A percentile compares a stretch with the other conserved stretches of the same genome.
phyloP scores from a whole-genome alignment of 495 filamentous ascomycete species.

The Cercophora samala region DNA sequence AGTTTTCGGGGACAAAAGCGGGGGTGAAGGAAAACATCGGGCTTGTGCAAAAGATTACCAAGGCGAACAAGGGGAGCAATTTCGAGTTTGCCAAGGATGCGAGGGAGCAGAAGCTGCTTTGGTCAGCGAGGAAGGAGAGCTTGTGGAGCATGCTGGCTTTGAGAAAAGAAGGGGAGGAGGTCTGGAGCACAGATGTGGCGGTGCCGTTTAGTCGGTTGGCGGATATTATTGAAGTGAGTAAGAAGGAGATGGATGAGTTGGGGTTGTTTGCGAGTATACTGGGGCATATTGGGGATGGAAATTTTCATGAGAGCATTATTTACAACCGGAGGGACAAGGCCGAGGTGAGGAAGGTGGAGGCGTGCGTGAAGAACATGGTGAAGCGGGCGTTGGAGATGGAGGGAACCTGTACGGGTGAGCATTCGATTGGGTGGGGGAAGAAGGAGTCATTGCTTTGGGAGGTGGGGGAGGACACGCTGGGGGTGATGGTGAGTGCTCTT shows the following conservation, averaged over 20 bases:
- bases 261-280: conserved; percentile 83
- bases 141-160: conserved; percentile 74
- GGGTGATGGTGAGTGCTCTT: conserved; percentile 59
- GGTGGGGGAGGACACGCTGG: conserved; percentile 75
- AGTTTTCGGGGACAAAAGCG: conserved; percentile 70
- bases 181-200: conserved; percentile 79
- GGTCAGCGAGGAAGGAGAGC: conserved; percentile 72
- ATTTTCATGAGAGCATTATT: conserved; percentile 88
- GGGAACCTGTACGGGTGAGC: conserved; percentile 88
- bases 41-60: conserved; percentile 62
- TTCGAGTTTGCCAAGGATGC: conserved; percentile 71
- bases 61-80: conserved; percentile 57
- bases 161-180: conserved; percentile 57
- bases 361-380: conserved; percentile 84
- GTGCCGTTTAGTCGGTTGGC: conserved; percentile 83
- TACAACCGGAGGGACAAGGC: conserved; percentile 66
- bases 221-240: conserved; percentile 86
- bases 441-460: conserved; percentile 76
- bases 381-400: conserved; percentile 87
- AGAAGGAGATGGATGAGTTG: conserved; percentile 81
- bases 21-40: conserved; percentile 66
- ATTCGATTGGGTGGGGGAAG: conserved; percentile 86
- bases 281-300: conserved; percentile 82
- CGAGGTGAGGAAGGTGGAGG: conserved; percentile 69
- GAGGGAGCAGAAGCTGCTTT: conserved; percentile 66